Percentiles rank a stretch among this genome's conserved stretches.
phyloP scores from a whole-genome alignment of 2,329 filamentous ascomycete genomes.

The Exophiala bonariae region DNA sequence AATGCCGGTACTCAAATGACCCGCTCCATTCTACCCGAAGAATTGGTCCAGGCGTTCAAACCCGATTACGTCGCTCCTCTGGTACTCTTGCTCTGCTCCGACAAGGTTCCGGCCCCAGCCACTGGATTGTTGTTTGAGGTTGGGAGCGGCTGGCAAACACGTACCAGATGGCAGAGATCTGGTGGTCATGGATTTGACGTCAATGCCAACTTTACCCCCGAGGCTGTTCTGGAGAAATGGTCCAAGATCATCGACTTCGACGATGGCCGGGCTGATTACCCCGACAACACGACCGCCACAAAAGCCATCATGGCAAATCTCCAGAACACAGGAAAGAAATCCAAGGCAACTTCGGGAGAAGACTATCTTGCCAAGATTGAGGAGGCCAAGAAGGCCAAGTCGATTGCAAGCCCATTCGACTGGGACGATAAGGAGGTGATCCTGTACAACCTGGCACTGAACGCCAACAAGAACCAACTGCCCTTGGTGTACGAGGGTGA shows the following conservation, averaged over 20 bases:
- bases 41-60: constrained; percentile 98
- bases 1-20: constrained; percentile 98
- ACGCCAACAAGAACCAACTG: constrained; percentile 86
- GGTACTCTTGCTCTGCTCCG: constrained; percentile 80
- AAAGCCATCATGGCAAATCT: constrained; percentile 84
- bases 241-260: constrained; percentile 82
- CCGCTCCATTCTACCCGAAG: constrained; percentile 87
- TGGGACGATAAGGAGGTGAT: constrained; percentile 87
- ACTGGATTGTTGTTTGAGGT: constrained; percentile 92
- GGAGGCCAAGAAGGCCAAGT: constrained; percentile 69
- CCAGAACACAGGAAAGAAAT: constrained; percentile 68
- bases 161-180: constrained; percentile 91
- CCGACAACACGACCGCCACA: constrained; percentile 71
- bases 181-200: constrained; percentile 90
- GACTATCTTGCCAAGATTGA: constrained; percentile 75
- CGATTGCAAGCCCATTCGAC: constrained; percentile 72
- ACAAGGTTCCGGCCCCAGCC: constrained; percentile 78
- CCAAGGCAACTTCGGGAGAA: constrained; percentile 47
- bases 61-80: constrained; percentile 96
- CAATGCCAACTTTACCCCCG: constrained; percentile 78
- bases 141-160: constrained; percentile 88
- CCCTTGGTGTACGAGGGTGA: constrained; percentile 85
- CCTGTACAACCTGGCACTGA: constrained; percentile 93
- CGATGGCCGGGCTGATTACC: constrained; percentile 82
- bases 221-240: constrained; percentile 77